Conservation (phyloP, 2,329 filamentous ascomycete species). For the Colletotrichum sp. region DNA sequence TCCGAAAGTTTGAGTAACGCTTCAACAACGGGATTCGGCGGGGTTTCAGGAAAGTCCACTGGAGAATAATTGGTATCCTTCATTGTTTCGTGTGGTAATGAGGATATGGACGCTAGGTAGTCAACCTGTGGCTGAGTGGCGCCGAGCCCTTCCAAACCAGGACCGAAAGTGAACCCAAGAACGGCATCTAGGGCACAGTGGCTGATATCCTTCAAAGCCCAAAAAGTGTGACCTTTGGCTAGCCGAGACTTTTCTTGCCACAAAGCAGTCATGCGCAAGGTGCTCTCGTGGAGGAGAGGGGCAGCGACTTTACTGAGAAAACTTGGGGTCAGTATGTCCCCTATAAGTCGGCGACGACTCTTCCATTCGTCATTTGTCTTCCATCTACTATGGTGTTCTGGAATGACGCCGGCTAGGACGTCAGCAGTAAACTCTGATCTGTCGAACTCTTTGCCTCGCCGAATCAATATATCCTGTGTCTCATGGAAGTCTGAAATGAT, state of each 20-base stretch:
- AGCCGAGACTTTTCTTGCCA: conserved; percentile 37
- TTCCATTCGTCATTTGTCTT: conserved; percentile 35
- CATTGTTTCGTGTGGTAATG: neutral
- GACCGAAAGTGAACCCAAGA: conserved; percentile 32
- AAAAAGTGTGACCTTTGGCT: conserved; percentile 33
- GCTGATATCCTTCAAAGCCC: conserved; percentile 31
- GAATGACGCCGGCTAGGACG: conserved; percentile 23
- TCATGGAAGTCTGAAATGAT: conserved; percentile 37
- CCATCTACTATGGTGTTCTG: conserved; percentile 35
- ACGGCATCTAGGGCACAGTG: conserved; percentile 35
- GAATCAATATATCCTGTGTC: conserved; percentile 34
- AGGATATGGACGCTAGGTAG: neutral
- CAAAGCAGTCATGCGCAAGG: conserved; percentile 33
- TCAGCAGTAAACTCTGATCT: conserved; percentile 25
- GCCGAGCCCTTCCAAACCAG: neutral
- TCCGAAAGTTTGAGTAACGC: neutral
- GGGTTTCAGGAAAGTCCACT: neutral
- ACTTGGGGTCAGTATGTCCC: conserved; percentile 38
- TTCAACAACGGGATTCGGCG: neutral
- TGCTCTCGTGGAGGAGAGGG: conserved; percentile 27
- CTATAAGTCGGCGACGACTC: conserved; percentile 34
- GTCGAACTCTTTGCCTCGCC: conserved; percentile 37
- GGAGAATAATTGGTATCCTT: neutral
- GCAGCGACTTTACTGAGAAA: conserved; percentile 31
- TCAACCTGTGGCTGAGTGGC: conserved; percentile 10